Evolutionary conservation across 805 yeast genomes (phyloP).

Genomic region (Candida silvatica): DNA sequence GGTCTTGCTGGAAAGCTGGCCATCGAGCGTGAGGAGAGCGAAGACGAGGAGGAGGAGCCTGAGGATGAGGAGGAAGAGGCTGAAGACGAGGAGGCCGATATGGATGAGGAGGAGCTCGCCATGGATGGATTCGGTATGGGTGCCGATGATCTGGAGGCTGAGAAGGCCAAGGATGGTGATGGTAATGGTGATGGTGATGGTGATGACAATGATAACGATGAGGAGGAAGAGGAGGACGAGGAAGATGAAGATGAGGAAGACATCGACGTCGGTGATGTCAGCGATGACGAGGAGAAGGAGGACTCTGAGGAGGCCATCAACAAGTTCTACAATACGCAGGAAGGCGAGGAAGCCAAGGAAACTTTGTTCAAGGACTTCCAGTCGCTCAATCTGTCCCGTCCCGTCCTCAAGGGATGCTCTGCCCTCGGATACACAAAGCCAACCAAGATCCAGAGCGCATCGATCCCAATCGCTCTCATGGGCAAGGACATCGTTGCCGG

Average conservation of each 20-base stretch:
- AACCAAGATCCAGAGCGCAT: conserved; percentile 88
- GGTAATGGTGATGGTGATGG: conserved; percentile 16
- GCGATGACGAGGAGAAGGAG: conserved; percentile 39
- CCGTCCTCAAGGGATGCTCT: conserved; percentile 75
- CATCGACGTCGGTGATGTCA: conserved; percentile 13
- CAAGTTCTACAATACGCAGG: conserved; percentile 63
- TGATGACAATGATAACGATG: conserved; percentile 11
- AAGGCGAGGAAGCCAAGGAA: conserved; percentile 32
- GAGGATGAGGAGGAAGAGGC: conserved; percentile 31
- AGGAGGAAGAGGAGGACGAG: neutral
- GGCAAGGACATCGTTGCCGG: conserved; percentile 99
- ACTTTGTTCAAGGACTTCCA: conserved; percentile 60
- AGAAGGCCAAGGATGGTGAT: conserved; percentile 23
- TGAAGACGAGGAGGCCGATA: conserved; percentile 13
- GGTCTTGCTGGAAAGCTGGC: conserved; percentile 31
- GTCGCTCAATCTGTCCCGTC: conserved; percentile 77
- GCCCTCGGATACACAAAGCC: conserved; percentile 81
- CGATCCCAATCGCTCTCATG: conserved; percentile 84
- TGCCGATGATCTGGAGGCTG: conserved; percentile 9
- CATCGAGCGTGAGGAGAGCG: conserved; percentile 29
- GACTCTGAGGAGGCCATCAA: conserved; percentile 79
- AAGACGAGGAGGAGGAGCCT: conserved; percentile 23
- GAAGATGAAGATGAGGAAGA: neutral
- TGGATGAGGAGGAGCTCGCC: conserved; percentile 29
- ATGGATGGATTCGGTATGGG: conserved; percentile 35